These are phyloP conservation scores for Yarrowia osloensis DNA, from an alignment of 805 yeast genomes.

Conservation along the genomic window DNA sequence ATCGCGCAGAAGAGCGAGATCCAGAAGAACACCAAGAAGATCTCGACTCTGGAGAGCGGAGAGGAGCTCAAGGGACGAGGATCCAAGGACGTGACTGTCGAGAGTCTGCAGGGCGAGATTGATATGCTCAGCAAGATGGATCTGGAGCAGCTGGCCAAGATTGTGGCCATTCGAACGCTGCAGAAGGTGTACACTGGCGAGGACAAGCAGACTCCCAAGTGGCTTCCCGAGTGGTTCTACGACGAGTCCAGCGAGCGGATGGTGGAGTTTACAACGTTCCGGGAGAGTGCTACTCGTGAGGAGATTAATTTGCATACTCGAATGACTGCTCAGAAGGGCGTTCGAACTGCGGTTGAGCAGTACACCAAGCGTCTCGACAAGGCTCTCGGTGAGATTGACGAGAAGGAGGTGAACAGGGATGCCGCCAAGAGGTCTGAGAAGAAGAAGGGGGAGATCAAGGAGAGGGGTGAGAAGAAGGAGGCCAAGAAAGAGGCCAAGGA, in stretches of 20 bases:
- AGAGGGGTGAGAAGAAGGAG: background rate
- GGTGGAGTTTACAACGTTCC: conserved; percentile 29
- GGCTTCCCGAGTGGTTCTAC: conserved; percentile 12
- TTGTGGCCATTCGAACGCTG: conserved; percentile 15
- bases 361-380: conserved; percentile 30
- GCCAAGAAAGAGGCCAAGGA: background rate
- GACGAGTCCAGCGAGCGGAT: conserved; percentile 32
- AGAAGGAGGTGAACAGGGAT: conserved; percentile 14
- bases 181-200: conserved; percentile 33
- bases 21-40: background rate
- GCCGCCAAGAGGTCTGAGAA: background rate
- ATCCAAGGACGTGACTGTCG: conserved; percentile 6
- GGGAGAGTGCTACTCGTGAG: conserved; percentile 18
- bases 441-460: background rate
- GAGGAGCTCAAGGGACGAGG: conserved; percentile 14
- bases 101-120: conserved; percentile 33
- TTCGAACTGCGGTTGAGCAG: conserved; percentile 33
- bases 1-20: conserved; percentile 9
- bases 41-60: background rate
- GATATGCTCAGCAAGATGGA: conserved; percentile 35
- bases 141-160: conserved; percentile 18
- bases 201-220: conserved; percentile 24
- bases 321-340: conserved; percentile 34
- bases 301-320: conserved; percentile 37
- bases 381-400: conserved; percentile 30